These are phyloP conservation scores for Leishmania mexicana DNA, from an alignment of 208 protist species.

Conservation along the genomic window DNA sequence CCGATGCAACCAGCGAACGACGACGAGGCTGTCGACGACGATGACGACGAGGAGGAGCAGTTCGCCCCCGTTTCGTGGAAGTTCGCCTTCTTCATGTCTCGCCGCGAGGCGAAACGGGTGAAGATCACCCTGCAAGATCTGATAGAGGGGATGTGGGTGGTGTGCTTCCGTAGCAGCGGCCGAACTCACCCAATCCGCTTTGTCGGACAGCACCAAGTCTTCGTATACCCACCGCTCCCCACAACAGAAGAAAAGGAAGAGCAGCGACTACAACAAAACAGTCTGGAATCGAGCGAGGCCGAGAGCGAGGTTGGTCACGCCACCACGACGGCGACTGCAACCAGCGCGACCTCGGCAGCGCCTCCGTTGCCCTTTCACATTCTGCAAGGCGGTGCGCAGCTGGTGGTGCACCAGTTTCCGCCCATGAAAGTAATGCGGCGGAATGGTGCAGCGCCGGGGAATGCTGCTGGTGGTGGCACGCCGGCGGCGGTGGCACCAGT, in stretches of 20 bases:
- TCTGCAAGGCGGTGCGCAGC: conserved; percentile 60
- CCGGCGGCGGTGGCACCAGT: background rate
- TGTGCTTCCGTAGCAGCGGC: conserved; percentile 64
- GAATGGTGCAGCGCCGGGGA: conserved; percentile 4
- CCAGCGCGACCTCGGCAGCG: conserved; percentile 5
- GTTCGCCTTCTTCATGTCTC: conserved; percentile 88
- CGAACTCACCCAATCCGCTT: conserved; percentile 59
- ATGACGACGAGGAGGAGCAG: conserved; percentile 30
- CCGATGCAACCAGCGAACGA: conserved; percentile 11
- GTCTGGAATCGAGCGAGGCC: background rate
- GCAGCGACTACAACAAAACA: background rate
- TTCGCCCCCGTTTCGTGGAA: conserved; percentile 84
- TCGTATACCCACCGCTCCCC: conserved; percentile 38
- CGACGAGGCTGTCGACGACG: conserved; percentile 22
- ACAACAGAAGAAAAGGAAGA: conserved; percentile 31
- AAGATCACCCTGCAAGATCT: conserved; percentile 63
- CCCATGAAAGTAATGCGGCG: conserved; percentile 67
- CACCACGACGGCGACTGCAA: background rate
- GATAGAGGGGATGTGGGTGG: conserved; percentile 56
- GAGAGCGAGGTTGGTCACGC: background rate
- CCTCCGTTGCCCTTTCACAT: conserved; percentile 57
- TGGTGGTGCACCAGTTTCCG: conserved; percentile 68
- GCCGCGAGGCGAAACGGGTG: conserved; percentile 50
- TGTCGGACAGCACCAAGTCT: conserved; percentile 33
- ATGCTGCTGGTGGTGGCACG: background rate